Evolutionary conservation across 1,139 yeast species (phyloP).

Genomic region (Debaryomyces fabryi): DNA sequence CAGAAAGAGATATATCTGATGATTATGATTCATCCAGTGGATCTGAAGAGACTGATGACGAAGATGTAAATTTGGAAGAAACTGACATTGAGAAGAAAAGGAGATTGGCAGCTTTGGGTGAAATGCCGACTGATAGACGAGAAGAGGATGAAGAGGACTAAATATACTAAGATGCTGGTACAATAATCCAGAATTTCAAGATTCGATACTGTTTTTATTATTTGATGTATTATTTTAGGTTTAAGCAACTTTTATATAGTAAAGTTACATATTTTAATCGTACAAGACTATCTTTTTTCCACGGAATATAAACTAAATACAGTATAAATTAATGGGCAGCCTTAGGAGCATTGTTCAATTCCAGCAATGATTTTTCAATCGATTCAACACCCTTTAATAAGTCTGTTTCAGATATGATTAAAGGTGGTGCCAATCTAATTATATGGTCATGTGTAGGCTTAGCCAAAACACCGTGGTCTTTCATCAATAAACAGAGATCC

Average conservation of each 20-base stretch:
- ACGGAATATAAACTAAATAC: neutral
- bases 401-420: slow-evolving; percentile 88
- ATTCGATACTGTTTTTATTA: neutral
- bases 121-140: slow-evolving; percentile 42
- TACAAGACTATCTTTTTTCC: neutral
- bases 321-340: slow-evolving; percentile 35
- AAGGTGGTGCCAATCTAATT: slow-evolving; percentile 94
- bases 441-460: slow-evolving; percentile 97
- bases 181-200: neutral
- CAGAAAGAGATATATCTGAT: slow-evolving; percentile 16
- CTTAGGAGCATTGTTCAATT: slow-evolving; percentile 58
- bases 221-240: neutral
- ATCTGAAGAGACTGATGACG: slow-evolving; percentile 25
- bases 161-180: neutral
- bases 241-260: neutral
- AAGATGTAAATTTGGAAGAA: slow-evolving; percentile 44
- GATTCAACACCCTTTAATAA: slow-evolving; percentile 77
- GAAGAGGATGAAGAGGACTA: slow-evolving; percentile 64
- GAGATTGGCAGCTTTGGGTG: slow-evolving; percentile 81
- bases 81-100: slow-evolving; percentile 74
- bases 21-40: slow-evolving; percentile 8
- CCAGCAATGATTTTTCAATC: slow-evolving; percentile 62
- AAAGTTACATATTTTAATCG: neutral
- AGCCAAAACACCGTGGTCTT: slow-evolving; percentile 86
- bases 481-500: slow-evolving; percentile 92